Base-by-base conservation (phyloP, 176 grass and related monocot genomes). In the Poa annua region DNA sequence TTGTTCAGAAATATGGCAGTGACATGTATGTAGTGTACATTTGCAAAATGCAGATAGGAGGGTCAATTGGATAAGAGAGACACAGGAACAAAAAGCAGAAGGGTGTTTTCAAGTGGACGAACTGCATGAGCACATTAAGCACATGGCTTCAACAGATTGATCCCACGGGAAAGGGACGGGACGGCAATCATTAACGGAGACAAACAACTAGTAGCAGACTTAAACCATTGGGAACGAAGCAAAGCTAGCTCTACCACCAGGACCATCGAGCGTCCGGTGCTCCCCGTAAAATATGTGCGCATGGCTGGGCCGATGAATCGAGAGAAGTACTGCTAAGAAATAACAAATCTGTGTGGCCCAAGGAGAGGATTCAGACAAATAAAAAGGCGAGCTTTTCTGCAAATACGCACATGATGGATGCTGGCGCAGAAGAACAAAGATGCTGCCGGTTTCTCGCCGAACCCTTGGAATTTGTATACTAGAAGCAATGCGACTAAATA, bases 61-160 rank as follows among this genome's bases (percentile, higher is more conserved):
- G 54, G 55, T n/a, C 38, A 38, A 36, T 56, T 22, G n/a, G 12
- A 47, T 8, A 11, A 11, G 14, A 52, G 56, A 80, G 11, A 44
- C 49, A 42, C 63, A 34, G n/a, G 20, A 4, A 20, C 11, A 86
- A 4, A 36, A 2, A 21, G 44, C 44, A 47, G 12, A 48, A 14
- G 10, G 14, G 39, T 38, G 38, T 32, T 32, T 15, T 63, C 21
- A 75, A 17, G 78, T 34, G 66, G 22, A 34, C 52, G 55, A 70
- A 52, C 8, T 45, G 50, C 36, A 71, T 52, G 33, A 41, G 64
- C 48, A 80, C 12, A 69, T 54, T 49, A 69, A 81, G 63, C 44
- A 80, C 7, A 57, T 7, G 24, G 7, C 36, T 50, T 42, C 4
- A 34, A 75, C 48, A 64, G 24, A 44, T 74, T 25, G 6, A 29